Base-by-base conservation (phyloP, 805 yeast species). In the Metschnikowia kofuensis region DNA sequence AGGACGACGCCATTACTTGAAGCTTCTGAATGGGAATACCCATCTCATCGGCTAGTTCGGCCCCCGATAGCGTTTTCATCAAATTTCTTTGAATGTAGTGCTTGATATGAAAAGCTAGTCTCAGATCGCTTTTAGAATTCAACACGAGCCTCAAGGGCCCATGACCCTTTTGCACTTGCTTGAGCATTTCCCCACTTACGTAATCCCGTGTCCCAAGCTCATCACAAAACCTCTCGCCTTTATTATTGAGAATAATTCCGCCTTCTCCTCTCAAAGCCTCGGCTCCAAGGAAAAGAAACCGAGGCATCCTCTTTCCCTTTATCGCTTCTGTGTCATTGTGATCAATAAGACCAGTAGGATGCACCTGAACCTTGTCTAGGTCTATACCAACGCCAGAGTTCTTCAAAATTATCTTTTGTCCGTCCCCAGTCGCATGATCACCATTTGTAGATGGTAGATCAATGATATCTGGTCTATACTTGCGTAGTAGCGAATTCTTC, bases 251-350 rank as follows among this genome's bases (percentile, higher is more conserved):
- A 61, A 83, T 70, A 35, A 83, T 70, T 0, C 86, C 87, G 31
- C 87, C 87, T 62, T 79, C 84, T 13, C 87, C 87, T 50, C 87
- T 68, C 34, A 83, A 67, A 6, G 84, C 85, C 61, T 82, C 87
- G 2, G 86, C 87, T 7, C 86, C 87, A 38, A 83, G 66, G 51
- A 80, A 78, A 48, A 80, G 69, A 59, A 80, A 80, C 49, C 83
- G 69, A 1, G 81, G 81, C 7, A 56, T 51, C 14, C 58, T 60
- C 38, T 55, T 60, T n/a, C 76, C 77, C 14, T 58, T 52, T 38
- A 72, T 67, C 5, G 67, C 70, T 36, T 80, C 84, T 31, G 58
- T 65, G 35, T 79, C 81, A 42, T 65, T 59, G 47, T 67, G 63
- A 52, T 78, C 80, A 47, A 83, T 76, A 53, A 82, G 73, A 0